phyloP scores from a whole-genome alignment of 1,284 basidiomycete species.

The Chalciporus sp. region DNA sequence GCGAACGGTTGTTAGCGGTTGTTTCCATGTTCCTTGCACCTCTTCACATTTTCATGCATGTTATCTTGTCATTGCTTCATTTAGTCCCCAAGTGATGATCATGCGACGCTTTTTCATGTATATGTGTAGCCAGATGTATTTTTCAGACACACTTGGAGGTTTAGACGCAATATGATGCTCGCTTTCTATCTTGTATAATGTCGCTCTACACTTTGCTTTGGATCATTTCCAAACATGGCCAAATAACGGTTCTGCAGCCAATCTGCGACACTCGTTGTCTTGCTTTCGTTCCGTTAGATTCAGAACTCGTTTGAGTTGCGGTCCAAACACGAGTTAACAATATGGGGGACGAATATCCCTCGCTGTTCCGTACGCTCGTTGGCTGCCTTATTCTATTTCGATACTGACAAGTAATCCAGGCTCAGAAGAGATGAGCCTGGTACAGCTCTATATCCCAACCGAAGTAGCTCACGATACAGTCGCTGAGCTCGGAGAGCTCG shows the following conservation, averaged over 20 bases:
- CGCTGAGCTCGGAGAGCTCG: constrained; percentile 92
- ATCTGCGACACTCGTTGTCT: not conserved
- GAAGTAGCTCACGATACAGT: constrained; percentile 98
- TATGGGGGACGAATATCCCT: constrained; percentile 81
- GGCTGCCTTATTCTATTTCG: not conserved
- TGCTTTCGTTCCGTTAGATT: not conserved
- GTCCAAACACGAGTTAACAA: constrained; percentile 1
- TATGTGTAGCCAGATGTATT: not conserved
- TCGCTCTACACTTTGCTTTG: not conserved
- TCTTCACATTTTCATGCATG: constrained; percentile 48
- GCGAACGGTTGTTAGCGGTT: constrained; percentile 37
- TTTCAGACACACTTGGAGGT: not conserved
- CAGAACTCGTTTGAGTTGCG: constrained; percentile 1
- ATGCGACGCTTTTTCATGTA: not conserved
- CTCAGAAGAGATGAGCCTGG: constrained; percentile 96
- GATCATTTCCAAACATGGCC: constrained; percentile 22
- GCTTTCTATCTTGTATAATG: too few relatives aligned
- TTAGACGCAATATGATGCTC: not conserved
- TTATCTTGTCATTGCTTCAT: constrained; percentile 36
- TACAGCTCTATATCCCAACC: constrained; percentile 96
- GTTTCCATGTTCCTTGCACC: constrained; percentile 44
- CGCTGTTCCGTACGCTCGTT: constrained; percentile 69
- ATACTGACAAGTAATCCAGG: constrained; percentile 47
- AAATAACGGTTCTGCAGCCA: constrained; percentile 17
- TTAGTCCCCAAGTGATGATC: constrained; percentile 15